Evolutionary conservation across 2,329 filamentous ascomycete genomes (phyloP).

Genomic region (Fusarium sambucinum): DNA sequence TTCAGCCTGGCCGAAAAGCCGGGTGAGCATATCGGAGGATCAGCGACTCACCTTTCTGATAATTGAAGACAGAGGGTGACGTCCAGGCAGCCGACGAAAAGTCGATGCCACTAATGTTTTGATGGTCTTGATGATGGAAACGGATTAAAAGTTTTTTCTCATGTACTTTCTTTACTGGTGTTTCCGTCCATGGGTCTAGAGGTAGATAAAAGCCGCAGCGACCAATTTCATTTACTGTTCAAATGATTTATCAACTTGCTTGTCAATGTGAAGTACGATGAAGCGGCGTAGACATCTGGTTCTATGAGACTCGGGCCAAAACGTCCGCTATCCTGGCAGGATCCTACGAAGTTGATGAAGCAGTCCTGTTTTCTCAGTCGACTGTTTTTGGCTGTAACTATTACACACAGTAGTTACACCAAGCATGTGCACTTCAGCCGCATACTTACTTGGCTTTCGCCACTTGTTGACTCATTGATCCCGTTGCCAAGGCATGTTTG

Average conservation of each 20-base stretch:
- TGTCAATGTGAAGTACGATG: neutral
- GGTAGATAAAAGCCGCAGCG: conserved; percentile 45
- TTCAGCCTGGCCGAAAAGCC: conserved; percentile 41
- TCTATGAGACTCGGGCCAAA: neutral
- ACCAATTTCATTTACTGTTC: conserved; percentile 35
- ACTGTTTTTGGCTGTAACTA: too few species aligned
- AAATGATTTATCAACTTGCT: neutral
- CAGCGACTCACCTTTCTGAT: conserved; percentile 15
- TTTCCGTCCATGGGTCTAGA: conserved; percentile 42
- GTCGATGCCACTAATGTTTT: conserved; percentile 46
- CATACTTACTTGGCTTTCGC: neutral
- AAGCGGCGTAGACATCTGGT: too few species aligned
- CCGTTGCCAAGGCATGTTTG: neutral
- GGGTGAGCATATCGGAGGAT: conserved; percentile 42
- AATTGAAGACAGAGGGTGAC: neutral
- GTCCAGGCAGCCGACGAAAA: conserved; percentile 24
- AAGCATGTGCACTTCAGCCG: neutral
- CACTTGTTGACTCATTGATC: conserved; percentile 1
- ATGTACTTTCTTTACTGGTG: conserved; percentile 42
- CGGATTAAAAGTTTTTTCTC: conserved; percentile 39
- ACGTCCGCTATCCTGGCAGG: neutral
- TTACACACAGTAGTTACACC: neutral
- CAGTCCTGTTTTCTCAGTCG: neutral
- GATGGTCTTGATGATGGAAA: conserved; percentile 40
- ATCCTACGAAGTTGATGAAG: neutral